Evolutionary conservation across 306 rosid species (phyloP).

Genomic region (Dicorynia guianensis): DNA sequence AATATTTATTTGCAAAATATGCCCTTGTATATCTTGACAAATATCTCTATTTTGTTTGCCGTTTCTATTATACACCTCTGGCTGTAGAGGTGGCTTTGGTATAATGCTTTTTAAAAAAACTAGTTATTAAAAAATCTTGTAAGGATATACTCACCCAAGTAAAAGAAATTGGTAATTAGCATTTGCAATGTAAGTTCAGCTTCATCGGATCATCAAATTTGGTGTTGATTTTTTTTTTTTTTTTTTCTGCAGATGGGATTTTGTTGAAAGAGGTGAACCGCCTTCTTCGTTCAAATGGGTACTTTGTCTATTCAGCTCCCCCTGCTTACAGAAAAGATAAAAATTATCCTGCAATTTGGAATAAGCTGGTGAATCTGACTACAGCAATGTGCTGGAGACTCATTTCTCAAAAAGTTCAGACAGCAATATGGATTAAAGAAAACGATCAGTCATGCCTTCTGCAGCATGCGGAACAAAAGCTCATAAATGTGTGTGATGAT

Average conservation of each 20-base stretch:
- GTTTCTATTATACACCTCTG: slow-evolving; percentile 8
- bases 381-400: slow-evolving; percentile 98
- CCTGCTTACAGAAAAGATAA: slow-evolving; percentile 86
- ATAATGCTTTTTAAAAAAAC: neutral
- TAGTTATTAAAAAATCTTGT: neutral
- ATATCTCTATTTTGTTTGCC: slow-evolving; percentile 1
- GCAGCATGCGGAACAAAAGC: slow-evolving; percentile 59
- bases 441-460: slow-evolving; percentile 64
- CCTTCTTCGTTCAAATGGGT: slow-evolving; percentile 79
- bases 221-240: slow-evolving; percentile 25
- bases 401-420: slow-evolving; percentile 82
- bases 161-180: slow-evolving; percentile 10
- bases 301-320: slow-evolving; percentile 92
- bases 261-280: slow-evolving; percentile 83
- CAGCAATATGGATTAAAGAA: slow-evolving; percentile 94
- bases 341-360: slow-evolving; percentile 80
- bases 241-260: slow-evolving; percentile 77
- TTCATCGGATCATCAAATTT: neutral
- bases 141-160: slow-evolving; percentile 7
- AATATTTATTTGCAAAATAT: slow-evolving; percentile 1
- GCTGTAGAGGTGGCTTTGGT: neutral
- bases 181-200: neutral
- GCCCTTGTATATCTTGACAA: slow-evolving; percentile 6
- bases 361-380: slow-evolving; percentile 77
- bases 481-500: slow-evolving; percentile 68